A percentile compares a stretch with the other conserved stretches of the same genome.
These are phyloP conservation scores for Thielaviopsis ethacetica DNA, from an alignment of 2,329 filamentous ascomycete species.

Conservation along the genomic window DNA sequence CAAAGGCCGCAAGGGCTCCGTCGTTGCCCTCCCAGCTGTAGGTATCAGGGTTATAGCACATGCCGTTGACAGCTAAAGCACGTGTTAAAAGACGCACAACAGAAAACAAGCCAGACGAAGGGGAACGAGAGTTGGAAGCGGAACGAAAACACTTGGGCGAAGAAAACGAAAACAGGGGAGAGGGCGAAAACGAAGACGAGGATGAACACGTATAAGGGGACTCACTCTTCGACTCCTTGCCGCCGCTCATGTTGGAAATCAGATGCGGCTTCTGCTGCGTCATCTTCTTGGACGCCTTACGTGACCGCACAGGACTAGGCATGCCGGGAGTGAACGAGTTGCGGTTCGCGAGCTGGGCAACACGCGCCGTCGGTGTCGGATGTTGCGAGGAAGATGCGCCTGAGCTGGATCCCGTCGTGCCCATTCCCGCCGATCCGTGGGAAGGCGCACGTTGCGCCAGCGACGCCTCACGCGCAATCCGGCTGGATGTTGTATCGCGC, in stretches of 20 bases:
- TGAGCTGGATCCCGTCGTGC: too few species aligned
- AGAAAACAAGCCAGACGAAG: neutral
- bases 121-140: too few species aligned
- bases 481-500: slow-evolving; percentile 47
- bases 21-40: slow-evolving; percentile 96
- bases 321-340: slow-evolving; percentile 29
- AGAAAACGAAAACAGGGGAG: too few species aligned
- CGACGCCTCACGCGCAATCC: slow-evolving; percentile 46
- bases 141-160: too few species aligned
- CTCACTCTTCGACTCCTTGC: slow-evolving; percentile 68
- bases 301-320: slow-evolving; percentile 31
- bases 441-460: slow-evolving; percentile 43
- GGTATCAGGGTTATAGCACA: slow-evolving; percentile 82
- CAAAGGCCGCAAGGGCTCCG: slow-evolving; percentile 65
- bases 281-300: slow-evolving; percentile 35
- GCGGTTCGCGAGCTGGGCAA: slow-evolving; percentile 34
- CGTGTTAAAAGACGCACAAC: slow-evolving; percentile 17
- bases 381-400: slow-evolving; percentile 28
- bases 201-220: slow-evolving; percentile 13
- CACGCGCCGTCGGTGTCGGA: slow-evolving; percentile 30
- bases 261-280: slow-evolving; percentile 65
- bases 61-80: slow-evolving; percentile 64
- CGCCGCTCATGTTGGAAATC: slow-evolving; percentile 65
- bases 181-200: too few species aligned
- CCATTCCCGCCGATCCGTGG: slow-evolving; percentile 18